A percentile compares a stretch with the other conserved stretches of the same genome.
These are phyloP conservation scores for Geotrichum citri-aurantii DNA, from an alignment of 1,139 yeast species.

Conservation along the genomic window DNA sequence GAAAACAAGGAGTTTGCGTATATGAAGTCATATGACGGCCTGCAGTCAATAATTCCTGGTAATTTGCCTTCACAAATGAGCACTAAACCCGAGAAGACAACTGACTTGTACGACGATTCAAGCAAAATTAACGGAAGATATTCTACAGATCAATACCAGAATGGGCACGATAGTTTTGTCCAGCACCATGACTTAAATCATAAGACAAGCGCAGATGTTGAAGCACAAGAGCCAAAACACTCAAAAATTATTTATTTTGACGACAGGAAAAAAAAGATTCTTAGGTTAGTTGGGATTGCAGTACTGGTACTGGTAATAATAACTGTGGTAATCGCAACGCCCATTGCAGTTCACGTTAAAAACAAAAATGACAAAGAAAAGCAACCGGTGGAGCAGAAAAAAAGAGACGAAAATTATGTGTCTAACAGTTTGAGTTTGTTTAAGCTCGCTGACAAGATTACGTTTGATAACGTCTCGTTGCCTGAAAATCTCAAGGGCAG, in stretches of 20 bases:
- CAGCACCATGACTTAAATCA: not conserved
- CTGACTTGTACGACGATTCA: not conserved
- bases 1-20: not conserved
- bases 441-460: not conserved
- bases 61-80: not conserved
- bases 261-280: not conserved
- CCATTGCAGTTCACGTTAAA: not conserved
- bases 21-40: not conserved
- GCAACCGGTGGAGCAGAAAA: not conserved
- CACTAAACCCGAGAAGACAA: not conserved
- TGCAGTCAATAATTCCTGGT: not conserved
- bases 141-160: not conserved
- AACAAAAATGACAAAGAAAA: not conserved
- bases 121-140: not conserved
- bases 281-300: not conserved
- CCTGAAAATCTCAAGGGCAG: conserved; percentile 27
- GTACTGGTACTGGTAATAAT: not conserved
- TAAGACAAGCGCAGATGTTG: not conserved
- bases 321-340: not conserved
- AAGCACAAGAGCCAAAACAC: not conserved
- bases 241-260: not conserved
- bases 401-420: not conserved
- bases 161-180: not conserved
- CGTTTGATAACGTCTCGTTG: not conserved
- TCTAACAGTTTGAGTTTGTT: not conserved